Percentiles rank a stretch among this genome's conserved stretches.
These are phyloP conservation scores for Excoecaria agallocha DNA, from an alignment of 345 rosid species.

Conservation along the genomic window DNA sequence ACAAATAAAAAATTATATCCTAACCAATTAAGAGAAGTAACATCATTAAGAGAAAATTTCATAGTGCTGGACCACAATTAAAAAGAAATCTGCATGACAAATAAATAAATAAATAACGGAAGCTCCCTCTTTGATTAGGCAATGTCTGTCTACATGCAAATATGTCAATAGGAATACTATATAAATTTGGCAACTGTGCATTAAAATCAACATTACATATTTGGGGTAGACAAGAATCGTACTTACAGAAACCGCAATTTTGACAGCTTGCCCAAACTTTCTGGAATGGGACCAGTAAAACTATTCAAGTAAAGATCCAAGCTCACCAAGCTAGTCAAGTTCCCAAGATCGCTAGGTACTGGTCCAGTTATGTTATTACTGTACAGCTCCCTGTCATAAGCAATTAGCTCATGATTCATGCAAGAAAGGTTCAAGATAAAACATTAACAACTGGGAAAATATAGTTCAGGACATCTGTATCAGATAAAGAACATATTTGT, in stretches of 20 bases:
- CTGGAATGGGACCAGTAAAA: slow-evolving; percentile 88
- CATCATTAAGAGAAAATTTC: not conserved
- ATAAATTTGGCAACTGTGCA: not conserved
- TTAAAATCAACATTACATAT: not conserved
- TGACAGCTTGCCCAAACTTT: slow-evolving; percentile 77
- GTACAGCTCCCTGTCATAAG: slow-evolving; percentile 80
- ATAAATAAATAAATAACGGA: not conserved
- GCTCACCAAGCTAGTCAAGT: slow-evolving; percentile 91
- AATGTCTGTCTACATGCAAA: not conserved
- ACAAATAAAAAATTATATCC: slow-evolving; percentile 13
- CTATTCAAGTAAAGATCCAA: slow-evolving; percentile 97
- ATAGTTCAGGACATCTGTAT: not conserved
- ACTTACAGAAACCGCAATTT: slow-evolving; percentile 95
- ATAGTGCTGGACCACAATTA: too few relatives aligned
- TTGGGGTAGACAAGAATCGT: slow-evolving; percentile 6
- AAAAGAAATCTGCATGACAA: not conserved
- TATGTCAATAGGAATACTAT: not conserved
- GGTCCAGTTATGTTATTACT: slow-evolving; percentile 89
- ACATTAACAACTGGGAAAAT: not conserved
- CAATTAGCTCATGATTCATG: slow-evolving; percentile 8
- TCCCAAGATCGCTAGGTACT: slow-evolving; percentile 91
- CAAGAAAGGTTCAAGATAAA: slow-evolving; percentile 4
- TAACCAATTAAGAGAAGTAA: slow-evolving; percentile 5
- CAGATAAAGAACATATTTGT: not conserved
- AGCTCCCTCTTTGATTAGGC: too few relatives aligned